Evolutionary conservation across 169 alveolate species (phyloP), one percentile per base, ranked within the genome.

Genomic region (Plasmodium sp.): DNA sequence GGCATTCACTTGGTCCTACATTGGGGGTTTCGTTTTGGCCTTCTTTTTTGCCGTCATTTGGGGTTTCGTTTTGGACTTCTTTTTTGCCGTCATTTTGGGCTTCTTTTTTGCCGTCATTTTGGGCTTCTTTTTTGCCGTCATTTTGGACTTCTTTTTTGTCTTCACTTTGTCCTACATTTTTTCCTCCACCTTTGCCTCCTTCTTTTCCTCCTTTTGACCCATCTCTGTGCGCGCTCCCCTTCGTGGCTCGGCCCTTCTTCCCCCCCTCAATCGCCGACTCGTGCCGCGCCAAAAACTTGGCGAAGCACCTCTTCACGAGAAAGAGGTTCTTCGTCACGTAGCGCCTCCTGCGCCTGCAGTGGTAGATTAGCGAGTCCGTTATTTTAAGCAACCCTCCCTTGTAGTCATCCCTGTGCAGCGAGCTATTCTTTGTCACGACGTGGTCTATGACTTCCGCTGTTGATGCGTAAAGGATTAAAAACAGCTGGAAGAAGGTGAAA

Each of bases 321-420:
- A 71, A 72, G 12, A 81, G 39, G 84, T 71, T 92, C 84, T 92
- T 92, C 54, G 82, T 43, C 51, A 92, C 56, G n/a, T 83, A 92
- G 34, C 22, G 9, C 58, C 92, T 81, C 31, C 48, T 81, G 18
- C 54, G 45, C 33, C 95, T 81, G 73, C 95, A 92, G 27, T 18
- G 83, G 33, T 92, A 27, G 3, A 92, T 36, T 58, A 92, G 62
- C 9, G 92, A 45, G 34, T 73, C 92, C 41, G 51, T 81, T 73
- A 92, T n/a, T 14, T 45, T 81, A 3, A 83, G 36, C 39, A 81
- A 4, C 4, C 92, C 95, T 5, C n/a, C 12, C 54, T 82, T 92
- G 56, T 92, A 92, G 41, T 92, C 95, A n/a, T 92, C 95, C 48
- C 92, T 92, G 31, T 92, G 95, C 56, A 92, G 62, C 41, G 73